Percentiles rank a stretch among this genome's conserved stretches.
Evolutionary conservation across 225 moss, liverwort and hornwort genomes (phyloP).

Genomic region (Lunularia cruciata): DNA sequence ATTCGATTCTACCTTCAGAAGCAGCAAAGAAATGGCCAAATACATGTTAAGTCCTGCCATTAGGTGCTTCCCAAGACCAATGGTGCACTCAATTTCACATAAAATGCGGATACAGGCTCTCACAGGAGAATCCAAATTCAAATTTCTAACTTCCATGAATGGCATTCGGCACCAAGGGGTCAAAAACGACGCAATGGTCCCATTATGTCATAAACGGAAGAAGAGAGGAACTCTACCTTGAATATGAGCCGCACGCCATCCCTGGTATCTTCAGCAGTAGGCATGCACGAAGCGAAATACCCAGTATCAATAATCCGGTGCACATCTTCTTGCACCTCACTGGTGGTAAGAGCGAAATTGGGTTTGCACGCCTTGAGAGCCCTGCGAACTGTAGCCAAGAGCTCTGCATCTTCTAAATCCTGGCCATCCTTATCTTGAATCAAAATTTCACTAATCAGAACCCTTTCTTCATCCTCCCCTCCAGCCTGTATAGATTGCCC

Average conservation of each 20-base stretch:
- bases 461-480: slow-evolving; percentile 72
- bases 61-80: background rate
- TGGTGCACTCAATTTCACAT: too few relatives aligned
- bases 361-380: slow-evolving; percentile 96
- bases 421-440: slow-evolving; percentile 93
- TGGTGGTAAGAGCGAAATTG: slow-evolving; percentile 91
- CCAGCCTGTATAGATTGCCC: slow-evolving; percentile 62
- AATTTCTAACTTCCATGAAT: too few relatives aligned
- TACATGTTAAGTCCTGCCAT: too few relatives aligned
- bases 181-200: too few relatives aligned
- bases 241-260: slow-evolving; percentile 97
- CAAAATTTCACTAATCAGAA: slow-evolving; percentile 92
- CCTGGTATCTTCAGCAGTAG: slow-evolving; percentile 95
- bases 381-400: slow-evolving; percentile 67
- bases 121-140: too few relatives aligned
- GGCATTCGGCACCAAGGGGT: too few relatives aligned
- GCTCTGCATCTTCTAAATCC: slow-evolving; percentile 66
- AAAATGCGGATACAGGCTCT: too few relatives aligned
- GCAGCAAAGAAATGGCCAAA: background rate
- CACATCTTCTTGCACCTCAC: slow-evolving; percentile 96
- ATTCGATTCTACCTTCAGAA: slow-evolving; percentile 91
- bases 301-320: slow-evolving; percentile 97
- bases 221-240: too few relatives aligned
- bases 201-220: too few relatives aligned
- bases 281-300: slow-evolving; percentile 92